A percentile compares a stretch with the other conserved stretches of the same genome.
phyloP scores from a whole-genome alignment of 202 grass and related monocot species.

The Schoenoplectus tabernaemontani region DNA sequence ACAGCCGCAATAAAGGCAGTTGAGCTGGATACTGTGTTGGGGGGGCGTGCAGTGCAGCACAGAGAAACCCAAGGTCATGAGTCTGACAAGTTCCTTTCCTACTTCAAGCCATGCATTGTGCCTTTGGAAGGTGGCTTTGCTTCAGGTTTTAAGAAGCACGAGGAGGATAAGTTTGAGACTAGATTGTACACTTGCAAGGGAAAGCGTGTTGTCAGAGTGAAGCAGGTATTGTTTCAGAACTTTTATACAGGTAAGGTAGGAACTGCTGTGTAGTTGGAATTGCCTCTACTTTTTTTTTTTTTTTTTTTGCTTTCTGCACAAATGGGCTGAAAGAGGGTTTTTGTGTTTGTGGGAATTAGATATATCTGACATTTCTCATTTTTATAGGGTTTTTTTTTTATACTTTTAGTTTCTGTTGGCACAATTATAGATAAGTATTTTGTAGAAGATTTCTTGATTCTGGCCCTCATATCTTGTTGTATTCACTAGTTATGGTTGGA shows the following conservation, averaged over 20 bases:
- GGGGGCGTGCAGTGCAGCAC: constrained; percentile 87
- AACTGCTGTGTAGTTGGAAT: not conserved
- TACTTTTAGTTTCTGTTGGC: not conserved
- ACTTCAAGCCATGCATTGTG: constrained; percentile 97
- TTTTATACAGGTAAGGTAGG: not conserved
- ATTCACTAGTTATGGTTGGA: not conserved
- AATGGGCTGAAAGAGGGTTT: not conserved
- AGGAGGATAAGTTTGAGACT: constrained; percentile 75
- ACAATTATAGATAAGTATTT: not conserved
- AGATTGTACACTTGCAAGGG: constrained; percentile 80
- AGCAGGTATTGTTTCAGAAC: constrained; percentile 45
- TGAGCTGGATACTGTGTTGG: constrained; percentile 77
- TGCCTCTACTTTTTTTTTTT: not conserved
- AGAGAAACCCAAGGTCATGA: constrained; percentile 87
- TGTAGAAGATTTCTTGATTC: not conserved
- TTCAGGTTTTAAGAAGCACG: constrained; percentile 75
- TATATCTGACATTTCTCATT: not conserved
- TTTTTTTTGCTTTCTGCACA: not conserved
- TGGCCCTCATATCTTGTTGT: not conserved
- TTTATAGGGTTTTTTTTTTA: not conserved
- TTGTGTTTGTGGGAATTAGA: not conserved
- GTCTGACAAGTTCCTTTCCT: constrained; percentile 90
- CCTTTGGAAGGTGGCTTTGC: constrained; percentile 91
- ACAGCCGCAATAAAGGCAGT: constrained; percentile 95
- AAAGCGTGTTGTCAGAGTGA: constrained; percentile 74